Evolutionary conservation across 768 basidiomycete genomes (phyloP).

Genomic region (Boletus eberwhitei): DNA sequence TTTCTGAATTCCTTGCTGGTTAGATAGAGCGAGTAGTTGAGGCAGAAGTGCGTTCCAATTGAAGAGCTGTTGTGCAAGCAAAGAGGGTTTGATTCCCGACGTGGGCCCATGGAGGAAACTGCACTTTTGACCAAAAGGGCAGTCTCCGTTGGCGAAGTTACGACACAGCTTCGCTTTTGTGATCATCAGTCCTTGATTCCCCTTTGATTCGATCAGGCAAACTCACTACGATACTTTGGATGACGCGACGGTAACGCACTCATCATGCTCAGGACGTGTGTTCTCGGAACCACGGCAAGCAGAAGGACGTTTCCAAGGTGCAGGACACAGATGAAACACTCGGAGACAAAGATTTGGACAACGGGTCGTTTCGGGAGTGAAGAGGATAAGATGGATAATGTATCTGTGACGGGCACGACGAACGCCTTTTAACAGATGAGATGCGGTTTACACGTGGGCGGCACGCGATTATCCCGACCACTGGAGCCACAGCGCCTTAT

Average conservation of each 20-base stretch:
- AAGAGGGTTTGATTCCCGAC: slow-evolving; percentile 6
- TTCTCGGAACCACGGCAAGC: neutral
- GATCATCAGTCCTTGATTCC: neutral
- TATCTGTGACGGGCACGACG: slow-evolving; percentile 20
- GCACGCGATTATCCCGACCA: slow-evolving; percentile 31
- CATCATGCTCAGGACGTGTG: slow-evolving; percentile 9
- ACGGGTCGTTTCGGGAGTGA: slow-evolving; percentile 1
- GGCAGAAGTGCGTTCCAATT: slow-evolving; percentile 19
- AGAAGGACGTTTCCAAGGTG: neutral
- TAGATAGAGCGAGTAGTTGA: slow-evolving; percentile 12
- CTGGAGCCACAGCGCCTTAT: slow-evolving; percentile 7
- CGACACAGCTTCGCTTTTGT: slow-evolving; percentile 36
- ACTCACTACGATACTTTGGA: slow-evolving; percentile 34
- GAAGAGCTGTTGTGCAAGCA: slow-evolving; percentile 14
- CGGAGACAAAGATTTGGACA: neutral
- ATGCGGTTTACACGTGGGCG: slow-evolving; percentile 31
- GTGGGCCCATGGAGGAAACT: slow-evolving; percentile 35
- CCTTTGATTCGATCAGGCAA: neutral
- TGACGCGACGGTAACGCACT: slow-evolving; percentile 12
- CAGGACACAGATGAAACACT: neutral
- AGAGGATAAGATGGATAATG: slow-evolving; percentile 14
- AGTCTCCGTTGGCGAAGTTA: slow-evolving; percentile 34
- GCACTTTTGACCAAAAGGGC: slow-evolving; percentile 37
- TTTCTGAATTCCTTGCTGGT: neutral
- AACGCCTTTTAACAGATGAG: slow-evolving; percentile 30